Conservation (phyloP, 1,284 basidiomycete species). For the Heterobasidion irregulare region DNA sequence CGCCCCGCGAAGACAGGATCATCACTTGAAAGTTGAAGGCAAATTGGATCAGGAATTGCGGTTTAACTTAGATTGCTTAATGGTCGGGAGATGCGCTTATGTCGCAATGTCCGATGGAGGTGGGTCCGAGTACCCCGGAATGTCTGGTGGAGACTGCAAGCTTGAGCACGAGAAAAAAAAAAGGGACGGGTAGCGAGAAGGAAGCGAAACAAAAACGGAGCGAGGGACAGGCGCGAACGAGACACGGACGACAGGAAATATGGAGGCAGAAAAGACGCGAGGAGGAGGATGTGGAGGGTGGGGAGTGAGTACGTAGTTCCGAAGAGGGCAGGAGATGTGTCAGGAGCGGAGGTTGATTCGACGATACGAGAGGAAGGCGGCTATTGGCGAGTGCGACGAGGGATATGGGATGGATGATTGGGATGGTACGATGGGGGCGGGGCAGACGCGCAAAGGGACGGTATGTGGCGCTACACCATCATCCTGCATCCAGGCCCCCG, state of each 20-base stretch:
- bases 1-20: too few species aligned
- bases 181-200: neutral
- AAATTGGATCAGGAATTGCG: too few species aligned
- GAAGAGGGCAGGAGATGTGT: neutral
- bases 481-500: slow-evolving; percentile 1
- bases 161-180: neutral
- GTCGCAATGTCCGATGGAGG: slow-evolving; percentile 1
- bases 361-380: neutral
- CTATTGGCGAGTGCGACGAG: neutral
- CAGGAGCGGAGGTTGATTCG: slow-evolving; percentile 1
- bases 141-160: neutral
- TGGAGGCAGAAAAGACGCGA: neutral
- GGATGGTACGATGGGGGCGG: neutral
- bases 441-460: neutral
- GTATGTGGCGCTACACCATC: neutral
- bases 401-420: neutral
- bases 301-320: neutral
- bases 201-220: neutral
- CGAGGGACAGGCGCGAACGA: too few species aligned
- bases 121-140: slow-evolving; percentile 1
- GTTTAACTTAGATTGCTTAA: too few species aligned
- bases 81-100: neutral
- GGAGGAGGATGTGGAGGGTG: neutral
- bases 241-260: neutral
- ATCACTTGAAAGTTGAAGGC: too few species aligned